phyloP scores from a whole-genome alignment of 2,329 filamentous ascomycete species.

The Monilinia aucupariae region DNA sequence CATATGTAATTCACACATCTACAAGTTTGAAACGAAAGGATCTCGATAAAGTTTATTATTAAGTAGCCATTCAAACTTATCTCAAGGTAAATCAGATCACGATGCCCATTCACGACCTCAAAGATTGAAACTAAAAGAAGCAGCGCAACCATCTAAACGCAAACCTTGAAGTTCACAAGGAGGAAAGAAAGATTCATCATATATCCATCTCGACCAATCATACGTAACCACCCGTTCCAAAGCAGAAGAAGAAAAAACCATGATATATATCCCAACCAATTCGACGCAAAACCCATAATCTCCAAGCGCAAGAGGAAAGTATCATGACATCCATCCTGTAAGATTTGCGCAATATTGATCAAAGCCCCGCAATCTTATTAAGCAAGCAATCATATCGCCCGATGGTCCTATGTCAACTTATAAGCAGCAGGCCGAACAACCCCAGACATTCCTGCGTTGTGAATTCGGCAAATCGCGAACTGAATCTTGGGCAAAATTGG shows the following conservation, averaged over 20 bases:
- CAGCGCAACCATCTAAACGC: background rate
- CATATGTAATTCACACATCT: background rate
- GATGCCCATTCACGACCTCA: background rate
- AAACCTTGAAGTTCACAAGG: background rate
- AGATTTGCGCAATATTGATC: too few relatives aligned
- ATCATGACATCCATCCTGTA: too few relatives aligned
- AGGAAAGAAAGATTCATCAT: background rate
- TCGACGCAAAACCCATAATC: background rate
- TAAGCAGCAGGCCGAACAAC: background rate
- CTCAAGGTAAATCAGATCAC: background rate
- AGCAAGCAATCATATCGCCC: background rate
- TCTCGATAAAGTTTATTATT: background rate
- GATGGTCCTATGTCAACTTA: background rate
- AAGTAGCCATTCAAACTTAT: background rate
- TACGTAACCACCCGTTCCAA: background rate
- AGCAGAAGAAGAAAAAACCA: background rate
- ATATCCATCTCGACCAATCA: background rate
- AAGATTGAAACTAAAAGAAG: background rate
- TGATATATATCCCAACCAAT: background rate
- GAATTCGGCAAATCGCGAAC: background rate
- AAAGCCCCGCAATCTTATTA: too few relatives aligned
- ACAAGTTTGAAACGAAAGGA: background rate
- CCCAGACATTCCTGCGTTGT: background rate
- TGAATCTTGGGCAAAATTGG: background rate
- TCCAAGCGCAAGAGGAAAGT: background rate